Evolutionary conservation across 768 basidiomycete species (phyloP).

Genomic region (Russula olivacea): DNA sequence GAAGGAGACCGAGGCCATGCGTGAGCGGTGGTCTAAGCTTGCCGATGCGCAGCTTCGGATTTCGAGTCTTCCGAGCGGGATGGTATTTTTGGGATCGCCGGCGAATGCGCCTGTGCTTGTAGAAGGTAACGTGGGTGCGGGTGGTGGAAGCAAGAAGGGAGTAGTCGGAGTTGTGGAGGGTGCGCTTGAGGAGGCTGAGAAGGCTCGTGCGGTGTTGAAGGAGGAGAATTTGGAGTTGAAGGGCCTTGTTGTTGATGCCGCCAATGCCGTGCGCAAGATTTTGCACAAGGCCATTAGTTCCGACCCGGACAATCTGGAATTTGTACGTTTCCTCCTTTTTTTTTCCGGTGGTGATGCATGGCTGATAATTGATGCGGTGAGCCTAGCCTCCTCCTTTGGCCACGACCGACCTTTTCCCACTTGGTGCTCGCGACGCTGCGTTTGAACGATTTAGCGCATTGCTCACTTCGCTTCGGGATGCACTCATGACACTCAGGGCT

Average conservation of each 20-base stretch:
- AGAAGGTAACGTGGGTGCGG: slow-evolving; percentile 31
- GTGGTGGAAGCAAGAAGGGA: slow-evolving; percentile 37
- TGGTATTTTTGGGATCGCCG: slow-evolving; percentile 42
- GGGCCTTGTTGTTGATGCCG: slow-evolving; percentile 51
- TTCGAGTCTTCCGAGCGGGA: slow-evolving; percentile 29
- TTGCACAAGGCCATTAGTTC: slow-evolving; percentile 40
- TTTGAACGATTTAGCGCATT: slow-evolving; percentile 28
- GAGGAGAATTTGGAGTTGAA: slow-evolving; percentile 63
- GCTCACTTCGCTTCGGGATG: slow-evolving; percentile 28
- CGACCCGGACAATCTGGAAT: slow-evolving; percentile 40
- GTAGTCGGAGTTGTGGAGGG: slow-evolving; percentile 53
- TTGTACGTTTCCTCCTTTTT: slow-evolving; percentile 36
- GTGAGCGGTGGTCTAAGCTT: slow-evolving; percentile 70
- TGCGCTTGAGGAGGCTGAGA: slow-evolving; percentile 69
- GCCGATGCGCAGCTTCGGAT: slow-evolving; percentile 62
- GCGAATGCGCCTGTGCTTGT: slow-evolving; percentile 44
- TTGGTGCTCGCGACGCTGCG: slow-evolving; percentile 27
- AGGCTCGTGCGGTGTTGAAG: slow-evolving; percentile 50
- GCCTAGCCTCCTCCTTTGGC: slow-evolving; percentile 28
- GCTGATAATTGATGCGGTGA: neutral
- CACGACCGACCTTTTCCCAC: slow-evolving; percentile 28
- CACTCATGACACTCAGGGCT: slow-evolving; percentile 19
- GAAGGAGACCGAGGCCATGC: slow-evolving; percentile 67
- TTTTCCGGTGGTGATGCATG: slow-evolving; percentile 5
- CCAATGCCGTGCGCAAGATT: slow-evolving; percentile 59